These are phyloP conservation scores for Echites panduratus DNA, from an alignment of 257 asterid genomes.

Conservation along the genomic window DNA sequence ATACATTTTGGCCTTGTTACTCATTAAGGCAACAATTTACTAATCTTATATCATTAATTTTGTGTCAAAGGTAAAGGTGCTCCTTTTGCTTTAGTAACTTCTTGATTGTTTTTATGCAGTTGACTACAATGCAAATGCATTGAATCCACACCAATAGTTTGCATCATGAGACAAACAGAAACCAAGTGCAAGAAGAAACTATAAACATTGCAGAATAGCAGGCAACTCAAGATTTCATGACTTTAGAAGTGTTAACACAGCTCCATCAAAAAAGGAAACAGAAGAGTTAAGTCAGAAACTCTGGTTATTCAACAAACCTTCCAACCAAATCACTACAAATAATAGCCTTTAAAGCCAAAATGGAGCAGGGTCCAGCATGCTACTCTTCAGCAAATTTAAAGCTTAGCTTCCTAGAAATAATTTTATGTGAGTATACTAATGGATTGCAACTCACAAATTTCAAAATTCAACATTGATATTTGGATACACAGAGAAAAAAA, in stretches of 20 bases:
- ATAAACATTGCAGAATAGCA: neutral
- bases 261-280: neutral
- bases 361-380: neutral
- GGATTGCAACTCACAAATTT: neutral
- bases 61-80: neutral
- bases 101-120: neutral
- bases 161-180: neutral
- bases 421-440: neutral
- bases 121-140: neutral
- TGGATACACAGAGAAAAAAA: neutral
- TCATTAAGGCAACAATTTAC: neutral
- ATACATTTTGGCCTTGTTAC: neutral
- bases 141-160: neutral
- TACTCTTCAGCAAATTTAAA: neutral
- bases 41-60: neutral
- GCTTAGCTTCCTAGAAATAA: neutral
- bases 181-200: neutral
- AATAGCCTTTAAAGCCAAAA: neutral
- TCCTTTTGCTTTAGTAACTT: neutral
- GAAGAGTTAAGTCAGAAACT: neutral
- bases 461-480: neutral
- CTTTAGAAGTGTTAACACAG: neutral
- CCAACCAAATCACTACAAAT: neutral
- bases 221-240: neutral
- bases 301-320: neutral